Conservation (phyloP, 2,329 filamentous ascomycete genomes). For the Botrytis paeoniae region DNA sequence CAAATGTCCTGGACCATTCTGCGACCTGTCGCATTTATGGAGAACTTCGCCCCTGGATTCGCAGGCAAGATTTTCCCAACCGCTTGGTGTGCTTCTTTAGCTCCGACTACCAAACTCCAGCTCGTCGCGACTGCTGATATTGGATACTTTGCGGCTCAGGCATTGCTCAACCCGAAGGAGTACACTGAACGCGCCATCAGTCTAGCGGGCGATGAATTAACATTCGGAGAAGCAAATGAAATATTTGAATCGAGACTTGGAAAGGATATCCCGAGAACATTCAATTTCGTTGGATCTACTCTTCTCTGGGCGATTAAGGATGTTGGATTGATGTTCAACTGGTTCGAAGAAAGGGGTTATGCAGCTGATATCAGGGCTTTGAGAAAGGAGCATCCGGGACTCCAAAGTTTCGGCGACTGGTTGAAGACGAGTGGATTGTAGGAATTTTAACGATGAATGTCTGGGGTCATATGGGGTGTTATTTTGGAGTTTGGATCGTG, state of each 20-base stretch:
- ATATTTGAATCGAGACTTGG: conserved; percentile 37
- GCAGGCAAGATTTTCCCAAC: conserved; percentile 33
- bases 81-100: conserved; percentile 35
- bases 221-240: conserved; percentile 36
- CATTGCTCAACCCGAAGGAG: conserved; percentile 41
- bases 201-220: conserved; percentile 47
- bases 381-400: conserved; percentile 42
- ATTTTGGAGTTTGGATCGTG: neutral
- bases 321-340: conserved; percentile 35
- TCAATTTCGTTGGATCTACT: conserved; percentile 28
- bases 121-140: conserved; percentile 45
- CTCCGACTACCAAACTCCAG: conserved; percentile 40
- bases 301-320: conserved; percentile 32
- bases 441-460: neutral
- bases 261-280: conserved; percentile 33
- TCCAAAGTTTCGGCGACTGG: conserved; percentile 47
- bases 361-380: conserved; percentile 40
- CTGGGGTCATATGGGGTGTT: neutral
- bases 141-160: conserved; percentile 45
- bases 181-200: conserved; percentile 42
- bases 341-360: conserved; percentile 34
- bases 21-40: conserved; percentile 55
- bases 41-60: conserved; percentile 40
- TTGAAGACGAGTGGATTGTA: conserved; percentile 39
- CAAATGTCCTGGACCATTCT: conserved; percentile 56